These are phyloP conservation scores for Cordyceps militaris DNA, from an alignment of 2,329 filamentous ascomycete species.

Conservation along the genomic window DNA sequence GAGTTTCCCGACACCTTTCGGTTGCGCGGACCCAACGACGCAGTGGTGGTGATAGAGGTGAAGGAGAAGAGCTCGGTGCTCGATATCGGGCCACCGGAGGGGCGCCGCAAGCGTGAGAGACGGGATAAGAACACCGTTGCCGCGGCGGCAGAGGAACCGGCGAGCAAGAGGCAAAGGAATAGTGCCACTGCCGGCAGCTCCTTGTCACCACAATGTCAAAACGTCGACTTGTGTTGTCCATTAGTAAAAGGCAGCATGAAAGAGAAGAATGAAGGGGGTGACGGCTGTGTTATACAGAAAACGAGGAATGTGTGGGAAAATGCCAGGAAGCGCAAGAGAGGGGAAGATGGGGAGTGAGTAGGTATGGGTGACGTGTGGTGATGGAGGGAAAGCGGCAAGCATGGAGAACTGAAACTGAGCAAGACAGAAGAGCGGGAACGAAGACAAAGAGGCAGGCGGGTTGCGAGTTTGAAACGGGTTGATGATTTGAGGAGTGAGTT, in stretches of 20 bases:
- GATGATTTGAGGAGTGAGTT: not conserved
- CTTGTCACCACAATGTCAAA: no score
- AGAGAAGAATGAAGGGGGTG: not conserved
- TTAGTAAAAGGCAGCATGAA: not conserved
- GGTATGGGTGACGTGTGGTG: no score
- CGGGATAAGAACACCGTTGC: not conserved
- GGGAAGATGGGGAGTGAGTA: not conserved
- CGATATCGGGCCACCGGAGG: not conserved
- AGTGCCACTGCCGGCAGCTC: no score
- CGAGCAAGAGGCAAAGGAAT: not conserved
- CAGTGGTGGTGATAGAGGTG: not conserved
- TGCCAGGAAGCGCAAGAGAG: not conserved
- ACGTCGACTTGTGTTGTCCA: no score
- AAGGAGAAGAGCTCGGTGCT: not conserved
- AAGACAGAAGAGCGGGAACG: no score
- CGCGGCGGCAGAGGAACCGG: no score
- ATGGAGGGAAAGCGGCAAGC: no score
- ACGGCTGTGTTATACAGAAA: not conserved
- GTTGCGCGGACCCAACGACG: not conserved
- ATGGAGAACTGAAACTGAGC: no score
- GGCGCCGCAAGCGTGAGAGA: not conserved
- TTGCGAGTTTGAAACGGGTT: not conserved
- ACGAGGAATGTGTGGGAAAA: not conserved
- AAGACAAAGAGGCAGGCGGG: no score
- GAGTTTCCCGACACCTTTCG: constrained; percentile 17